Evolutionary conservation across 331 rosid species (phyloP), one percentile per base, ranked within the genome.

Genomic region (Acacia pycnantha): DNA sequence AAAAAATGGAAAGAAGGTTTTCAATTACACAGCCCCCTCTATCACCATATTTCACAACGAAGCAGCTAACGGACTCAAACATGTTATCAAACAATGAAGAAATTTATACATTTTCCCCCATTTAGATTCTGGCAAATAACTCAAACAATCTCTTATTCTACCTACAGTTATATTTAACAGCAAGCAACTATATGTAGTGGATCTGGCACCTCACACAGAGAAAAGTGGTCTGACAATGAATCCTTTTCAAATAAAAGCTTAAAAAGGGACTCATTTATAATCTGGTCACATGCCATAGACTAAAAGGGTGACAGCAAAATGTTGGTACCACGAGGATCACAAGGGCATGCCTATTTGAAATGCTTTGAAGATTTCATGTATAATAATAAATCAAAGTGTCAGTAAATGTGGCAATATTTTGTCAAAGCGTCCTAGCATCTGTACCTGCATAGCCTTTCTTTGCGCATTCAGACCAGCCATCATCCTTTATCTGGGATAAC

Each of bases 401-500:
- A 21, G 56, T 33, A 68, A 74, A 65, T 11, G 19, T 13, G 64
- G 37, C 22, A 16, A 19, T 58, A 74, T 41, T 40, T 74, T 13
- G 73, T 31, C 26, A 79, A 37, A 48, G 54, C 7, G 48, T 76
- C 66, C 70, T n/a, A 54, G 83, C 22, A 64, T 46, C 61, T 22
- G 44, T 84, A 92, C 99, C 98, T 77, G 99, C 95, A 85, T 94
- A 92, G 79, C 99, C 98, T 19, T 87, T 84, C 84, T 79, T 90
- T 74, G 98, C 95, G 81, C 99, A 96, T 47, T 91, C 97, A 19
- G 99, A 94, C 87, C 79, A 82, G 67, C 58, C 82, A 33, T 89
- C 90, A 31, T 86, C 97, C 87, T 90, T 91, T 22, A 72, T 87
- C 85, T 90, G 94, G 73, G 86, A 70, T 53, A 85, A 64, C 81